phyloP scores from a whole-genome alignment of 805 yeast genomes.

The Kregervanrija pseudodelftensis region DNA sequence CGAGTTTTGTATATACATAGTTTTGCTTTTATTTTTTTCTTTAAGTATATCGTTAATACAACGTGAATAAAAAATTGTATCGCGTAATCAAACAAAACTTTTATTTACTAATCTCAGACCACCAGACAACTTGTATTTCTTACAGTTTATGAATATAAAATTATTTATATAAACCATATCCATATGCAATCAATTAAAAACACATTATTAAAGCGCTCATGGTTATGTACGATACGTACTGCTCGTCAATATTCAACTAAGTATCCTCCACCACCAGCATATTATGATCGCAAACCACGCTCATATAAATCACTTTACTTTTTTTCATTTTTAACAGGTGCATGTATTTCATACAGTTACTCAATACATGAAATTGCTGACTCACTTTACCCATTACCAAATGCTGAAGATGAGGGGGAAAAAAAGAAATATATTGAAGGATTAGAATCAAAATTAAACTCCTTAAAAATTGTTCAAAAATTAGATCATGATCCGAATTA shows the following conservation, averaged over 20 bases:
- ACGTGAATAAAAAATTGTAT: no score
- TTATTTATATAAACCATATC: no score
- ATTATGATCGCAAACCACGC: conserved; percentile 5
- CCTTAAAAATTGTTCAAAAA: conserved; percentile 44
- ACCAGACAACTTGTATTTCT: no score
- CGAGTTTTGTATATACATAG: no score
- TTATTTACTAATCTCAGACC: no score
- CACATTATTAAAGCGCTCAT: no score
- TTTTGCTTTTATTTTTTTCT: no score
- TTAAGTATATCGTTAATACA: no score
- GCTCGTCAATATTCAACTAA: conserved; percentile 7
- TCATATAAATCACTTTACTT: conserved; percentile 9
- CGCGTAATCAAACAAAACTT: no score
- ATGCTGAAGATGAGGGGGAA: conserved; percentile 16
- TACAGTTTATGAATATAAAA: no score
- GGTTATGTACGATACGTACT: no score
- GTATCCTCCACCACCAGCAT: conserved; percentile 15
- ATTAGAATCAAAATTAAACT: conserved; percentile 41
- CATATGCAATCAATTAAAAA: no score
- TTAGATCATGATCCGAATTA: conserved; percentile 33
- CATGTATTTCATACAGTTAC: conserved; percentile 18
- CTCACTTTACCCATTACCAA: conserved; percentile 13
- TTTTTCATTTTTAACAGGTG: conserved; percentile 20
- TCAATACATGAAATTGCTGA: conserved; percentile 25
- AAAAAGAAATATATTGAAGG: conserved; percentile 17